Evolutionary conservation across 1,139 yeast species (phyloP).

Genomic region (Hanseniaspora sp.): DNA sequence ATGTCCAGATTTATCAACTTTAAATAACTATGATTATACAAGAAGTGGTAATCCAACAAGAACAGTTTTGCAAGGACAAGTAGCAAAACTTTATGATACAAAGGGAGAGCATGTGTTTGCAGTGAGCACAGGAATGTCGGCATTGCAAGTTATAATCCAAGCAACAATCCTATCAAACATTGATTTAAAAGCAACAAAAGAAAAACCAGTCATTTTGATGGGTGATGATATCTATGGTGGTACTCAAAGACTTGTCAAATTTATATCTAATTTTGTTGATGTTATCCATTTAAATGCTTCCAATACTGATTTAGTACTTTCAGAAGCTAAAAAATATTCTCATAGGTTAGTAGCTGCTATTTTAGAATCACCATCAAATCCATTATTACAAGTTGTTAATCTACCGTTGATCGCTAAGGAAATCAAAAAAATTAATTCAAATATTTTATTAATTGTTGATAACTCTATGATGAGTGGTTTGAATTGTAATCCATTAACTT

Average conservation of each 20-base stretch:
- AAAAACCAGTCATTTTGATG: constrained; percentile 43
- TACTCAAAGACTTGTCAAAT: constrained; percentile 72
- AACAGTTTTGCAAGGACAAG: constrained; percentile 62
- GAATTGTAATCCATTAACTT: constrained; percentile 69
- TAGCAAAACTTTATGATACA: constrained; percentile 44
- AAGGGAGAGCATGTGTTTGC: constrained; percentile 46
- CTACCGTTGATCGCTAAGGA: constrained; percentile 51
- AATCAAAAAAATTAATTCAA: constrained; percentile 59
- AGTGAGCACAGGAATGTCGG: constrained; percentile 87
- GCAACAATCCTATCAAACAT: constrained; percentile 51
- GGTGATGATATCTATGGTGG: constrained; percentile 94
- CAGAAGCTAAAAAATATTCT: constrained; percentile 27
- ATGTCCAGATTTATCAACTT: constrained; percentile 38
- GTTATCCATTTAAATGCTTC: constrained; percentile 80
- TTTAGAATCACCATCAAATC: constrained; percentile 85
- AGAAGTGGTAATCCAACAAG: constrained; percentile 93
- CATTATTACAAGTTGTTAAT: constrained; percentile 77
- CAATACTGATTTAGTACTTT: constrained; percentile 33
- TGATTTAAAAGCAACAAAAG: constrained; percentile 17
- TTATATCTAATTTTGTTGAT: constrained; percentile 55
- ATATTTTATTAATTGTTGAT: constrained; percentile 71
- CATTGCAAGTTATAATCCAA: constrained; percentile 67
- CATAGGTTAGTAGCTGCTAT: constrained; percentile 55
- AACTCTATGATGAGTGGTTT: constrained; percentile 95
- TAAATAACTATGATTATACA: constrained; percentile 64